These are phyloP conservation scores for Mycosphaerella sp. DNA, from an alignment of 2,329 filamentous ascomycete genomes.

Conservation along the genomic window DNA sequence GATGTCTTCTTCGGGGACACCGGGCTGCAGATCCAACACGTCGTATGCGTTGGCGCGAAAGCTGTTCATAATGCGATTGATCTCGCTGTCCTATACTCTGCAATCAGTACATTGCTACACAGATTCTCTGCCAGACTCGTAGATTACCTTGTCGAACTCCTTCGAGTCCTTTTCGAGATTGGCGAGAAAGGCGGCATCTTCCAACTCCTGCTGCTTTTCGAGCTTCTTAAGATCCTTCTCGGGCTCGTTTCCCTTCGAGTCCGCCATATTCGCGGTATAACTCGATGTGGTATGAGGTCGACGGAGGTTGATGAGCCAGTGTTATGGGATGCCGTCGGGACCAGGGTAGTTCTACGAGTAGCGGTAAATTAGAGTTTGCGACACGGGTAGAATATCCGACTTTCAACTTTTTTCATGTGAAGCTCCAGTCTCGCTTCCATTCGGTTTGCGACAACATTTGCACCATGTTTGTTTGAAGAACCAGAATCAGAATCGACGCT, in stretches of 20 bases:
- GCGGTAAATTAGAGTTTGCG: too few relatives aligned
- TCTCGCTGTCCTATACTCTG: conserved; percentile 71
- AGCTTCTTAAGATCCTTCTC: conserved; percentile 28
- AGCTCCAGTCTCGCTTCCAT: too few relatives aligned
- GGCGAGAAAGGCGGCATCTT: conserved; percentile 68
- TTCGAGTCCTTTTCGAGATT: conserved; percentile 77
- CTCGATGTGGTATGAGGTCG: neutral
- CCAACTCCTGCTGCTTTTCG: conserved; percentile 28
- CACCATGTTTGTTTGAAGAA: neutral
- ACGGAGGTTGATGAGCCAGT: neutral
- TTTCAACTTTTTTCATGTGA: conserved; percentile 4
- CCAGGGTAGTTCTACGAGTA: too few relatives aligned
- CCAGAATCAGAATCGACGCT: neutral
- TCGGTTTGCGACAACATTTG: neutral
- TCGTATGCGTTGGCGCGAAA: conserved; percentile 85
- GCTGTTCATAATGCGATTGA: conserved; percentile 84
- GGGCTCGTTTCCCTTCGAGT: conserved; percentile 17
- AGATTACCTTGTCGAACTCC: conserved; percentile 75
- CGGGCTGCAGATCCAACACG: conserved; percentile 90
- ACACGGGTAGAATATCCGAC: neutral
- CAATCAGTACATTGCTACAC: neutral
- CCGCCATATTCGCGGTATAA: neutral
- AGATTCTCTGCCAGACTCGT: conserved; percentile 1
- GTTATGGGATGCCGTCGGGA: too few relatives aligned
- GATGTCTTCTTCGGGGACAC: conserved; percentile 92